Evolutionary conservation across 2,329 filamentous ascomycete species (phyloP).

Genomic region (Paraphoma sp.): DNA sequence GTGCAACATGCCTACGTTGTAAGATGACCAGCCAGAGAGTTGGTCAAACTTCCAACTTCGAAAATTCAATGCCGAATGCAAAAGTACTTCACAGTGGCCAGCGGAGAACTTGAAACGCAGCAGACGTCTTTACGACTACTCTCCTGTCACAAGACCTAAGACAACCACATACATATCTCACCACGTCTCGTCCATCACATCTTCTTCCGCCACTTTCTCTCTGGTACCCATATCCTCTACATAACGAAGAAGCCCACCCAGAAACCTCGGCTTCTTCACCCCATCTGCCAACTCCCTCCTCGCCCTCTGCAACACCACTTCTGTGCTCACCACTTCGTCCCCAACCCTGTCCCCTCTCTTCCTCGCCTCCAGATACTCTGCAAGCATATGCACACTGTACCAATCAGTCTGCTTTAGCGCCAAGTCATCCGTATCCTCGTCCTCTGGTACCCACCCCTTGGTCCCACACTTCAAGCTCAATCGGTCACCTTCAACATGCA

Average conservation of each 20-base stretch:
- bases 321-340: not conserved
- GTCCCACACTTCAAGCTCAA: conserved; percentile 1
- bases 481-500: not conserved
- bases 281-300: not conserved
- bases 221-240: not conserved
- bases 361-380: not conserved
- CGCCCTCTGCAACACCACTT: not conserved
- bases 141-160: not conserved
- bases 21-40: too few species aligned
- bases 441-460: not conserved
- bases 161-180: not conserved
- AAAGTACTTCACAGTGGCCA: too few species aligned
- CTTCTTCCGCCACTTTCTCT: not conserved
- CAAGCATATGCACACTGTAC: conserved; percentile 6
- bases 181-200: not conserved
- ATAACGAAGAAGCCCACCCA: not conserved
- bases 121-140: not conserved
- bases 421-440: not conserved
- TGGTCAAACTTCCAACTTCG: too few species aligned
- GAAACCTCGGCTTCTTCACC: not conserved
- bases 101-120: not conserved
- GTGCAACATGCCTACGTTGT: too few species aligned
- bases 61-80: too few species aligned
- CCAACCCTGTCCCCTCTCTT: not conserved
- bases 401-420: conserved; percentile 1